A percentile compares a stretch with the other conserved stretches of the same genome.
These are phyloP conservation scores for Neostapfia colusana DNA, from an alignment of 176 grass and related monocot species.

Conservation along the genomic window DNA sequence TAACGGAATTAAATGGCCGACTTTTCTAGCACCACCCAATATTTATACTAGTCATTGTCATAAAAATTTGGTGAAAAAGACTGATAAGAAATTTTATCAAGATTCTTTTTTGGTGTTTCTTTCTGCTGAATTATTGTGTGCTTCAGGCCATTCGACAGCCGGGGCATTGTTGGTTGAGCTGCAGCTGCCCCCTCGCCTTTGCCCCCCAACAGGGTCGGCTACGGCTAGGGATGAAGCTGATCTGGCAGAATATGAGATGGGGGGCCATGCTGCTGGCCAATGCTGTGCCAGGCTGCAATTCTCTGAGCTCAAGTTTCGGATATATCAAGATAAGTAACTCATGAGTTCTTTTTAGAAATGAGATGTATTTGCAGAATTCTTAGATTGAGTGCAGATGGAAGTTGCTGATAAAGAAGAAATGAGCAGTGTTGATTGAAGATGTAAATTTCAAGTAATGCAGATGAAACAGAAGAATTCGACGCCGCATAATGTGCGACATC, in stretches of 20 bases:
- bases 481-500: too few species aligned
- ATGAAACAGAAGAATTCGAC: too few species aligned
- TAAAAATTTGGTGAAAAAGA: slow-evolving; percentile 18
- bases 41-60: slow-evolving; percentile 19
- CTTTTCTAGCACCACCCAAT: slow-evolving; percentile 12
- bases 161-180: not conserved
- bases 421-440: too few species aligned
- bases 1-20: slow-evolving; percentile 14
- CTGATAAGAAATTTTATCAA: not conserved
- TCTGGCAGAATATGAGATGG: slow-evolving; percentile 49
- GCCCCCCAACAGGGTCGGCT: not conserved
- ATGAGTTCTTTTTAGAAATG: not conserved
- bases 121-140: slow-evolving; percentile 12
- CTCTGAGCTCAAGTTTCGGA: slow-evolving; percentile 25
- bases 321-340: slow-evolving; percentile 30
- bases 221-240: slow-evolving; percentile 34
- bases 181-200: too few species aligned
- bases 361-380: not conserved
- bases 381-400: not conserved
- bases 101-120: not conserved
- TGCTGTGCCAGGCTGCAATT: slow-evolving; percentile 32
- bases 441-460: not conserved
- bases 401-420: not conserved
- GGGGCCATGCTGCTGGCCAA: slow-evolving; percentile 34
- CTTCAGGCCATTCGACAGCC: slow-evolving; percentile 2